Evolutionary conservation across 1,139 yeast species (phyloP), one percentile per base, ranked within the genome.

Genomic region (Yamadazyma spencermartinsiae): DNA sequence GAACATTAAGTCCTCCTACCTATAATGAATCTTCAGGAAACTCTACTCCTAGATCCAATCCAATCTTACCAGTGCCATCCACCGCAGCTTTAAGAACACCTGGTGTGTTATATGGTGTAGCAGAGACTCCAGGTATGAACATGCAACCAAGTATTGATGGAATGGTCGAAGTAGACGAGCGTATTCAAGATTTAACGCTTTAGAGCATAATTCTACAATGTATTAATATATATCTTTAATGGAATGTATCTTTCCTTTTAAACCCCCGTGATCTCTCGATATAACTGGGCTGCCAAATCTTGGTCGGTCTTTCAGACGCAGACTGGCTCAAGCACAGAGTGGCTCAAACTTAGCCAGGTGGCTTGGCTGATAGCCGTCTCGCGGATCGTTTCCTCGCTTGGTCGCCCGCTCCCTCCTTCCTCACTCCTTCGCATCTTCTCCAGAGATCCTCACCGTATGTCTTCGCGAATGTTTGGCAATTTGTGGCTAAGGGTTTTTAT

Each of bases 1-100:
- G 81, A 23, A 79, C 94, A 0, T 68, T 86, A 33, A 80, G 94
- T 33, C 98, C 98, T 0, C 98, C 98, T 2, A 80, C 81, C 6
- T 87, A 87, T 58, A 72, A 61, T 29, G 68, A 60, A 38, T 56
- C 61, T 0, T 54, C 62, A 17, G 56, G 49, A 3, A 39, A 45
- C 9, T 40, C 44, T 33, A 57, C 65, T 1, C 55, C 64, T n/a
- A 53, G 52, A 35, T 45, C 52, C 32, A 44, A 39, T 4, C 46
- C 55, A 23, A 37, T 45, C 14, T 24, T 41, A 27, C 37, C 41
- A 18, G 42, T 46, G 6, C 41, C 45, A n/a, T n/a, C 49, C 2
- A 11, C 36, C 7, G 39, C 35, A 1, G 38, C 38, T 5, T 43
- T 25, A 27, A 43, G 37, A 45, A 39, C 75, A 0, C 74, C 77